Evolutionary conservation across 306 rosid species (phyloP).

Genomic region (Cucumis melo): DNA sequence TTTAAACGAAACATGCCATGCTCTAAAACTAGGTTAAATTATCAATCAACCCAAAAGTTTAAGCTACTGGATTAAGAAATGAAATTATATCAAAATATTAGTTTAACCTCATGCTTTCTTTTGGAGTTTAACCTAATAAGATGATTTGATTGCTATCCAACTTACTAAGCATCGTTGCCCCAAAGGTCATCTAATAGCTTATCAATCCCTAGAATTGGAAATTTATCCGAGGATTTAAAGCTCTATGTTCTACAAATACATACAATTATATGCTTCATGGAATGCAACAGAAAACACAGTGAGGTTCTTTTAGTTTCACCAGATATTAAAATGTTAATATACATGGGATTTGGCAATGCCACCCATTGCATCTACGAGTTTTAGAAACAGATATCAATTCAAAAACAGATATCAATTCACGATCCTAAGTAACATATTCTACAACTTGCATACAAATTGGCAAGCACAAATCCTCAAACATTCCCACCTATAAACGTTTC

Average conservation of each 20-base stretch:
- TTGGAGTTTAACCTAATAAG: too few relatives aligned
- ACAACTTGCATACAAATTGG: not conserved
- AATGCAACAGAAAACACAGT: not conserved
- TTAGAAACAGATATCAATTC: too few relatives aligned
- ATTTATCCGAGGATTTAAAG: not conserved
- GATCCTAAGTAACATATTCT: not conserved
- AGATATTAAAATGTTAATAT: not conserved
- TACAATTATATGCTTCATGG: not conserved
- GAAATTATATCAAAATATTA: too few relatives aligned
- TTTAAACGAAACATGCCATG: too few relatives aligned
- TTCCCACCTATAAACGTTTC: not conserved
- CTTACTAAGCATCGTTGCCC: not conserved
- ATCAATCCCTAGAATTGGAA: not conserved
- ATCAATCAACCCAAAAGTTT: too few relatives aligned
- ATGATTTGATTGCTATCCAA: not conserved
- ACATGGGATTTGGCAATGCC: not conserved
- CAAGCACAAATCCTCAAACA: not conserved
- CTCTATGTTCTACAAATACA: not conserved
- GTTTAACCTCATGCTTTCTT: too few relatives aligned
- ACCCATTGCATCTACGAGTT: not conserved
- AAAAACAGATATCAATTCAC: too few relatives aligned
- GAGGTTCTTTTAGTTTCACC: not conserved
- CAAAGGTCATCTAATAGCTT: not conserved
- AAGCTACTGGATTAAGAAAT: too few relatives aligned
- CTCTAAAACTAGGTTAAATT: too few relatives aligned